A percentile compares a stretch with the other conserved stretches of the same genome.
Evolutionary conservation across 169 alveolate species (phyloP).

Genomic region (Plasmodium chabaudi): DNA sequence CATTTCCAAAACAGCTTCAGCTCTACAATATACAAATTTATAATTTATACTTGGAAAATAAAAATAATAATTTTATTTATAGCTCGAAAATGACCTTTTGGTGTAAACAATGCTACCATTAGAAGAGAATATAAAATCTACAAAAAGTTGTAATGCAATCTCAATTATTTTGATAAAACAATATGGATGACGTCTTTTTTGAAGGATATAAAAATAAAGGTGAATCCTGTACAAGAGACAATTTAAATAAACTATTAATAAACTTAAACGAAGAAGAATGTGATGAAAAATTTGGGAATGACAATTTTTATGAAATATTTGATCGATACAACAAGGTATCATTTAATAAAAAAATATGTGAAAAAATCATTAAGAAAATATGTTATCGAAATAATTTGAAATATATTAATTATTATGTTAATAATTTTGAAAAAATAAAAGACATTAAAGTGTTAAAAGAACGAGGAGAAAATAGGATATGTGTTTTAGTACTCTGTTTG

Average conservation of each 20-base stretch:
- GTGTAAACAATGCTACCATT: too few species aligned
- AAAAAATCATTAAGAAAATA: slow-evolving; percentile 49
- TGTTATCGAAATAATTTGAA: slow-evolving; percentile 59
- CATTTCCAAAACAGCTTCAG: too few species aligned
- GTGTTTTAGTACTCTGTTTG: slow-evolving; percentile 53
- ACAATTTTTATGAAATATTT: slow-evolving; percentile 11
- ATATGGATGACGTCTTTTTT: slow-evolving; percentile 4
- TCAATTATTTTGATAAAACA: not conserved
- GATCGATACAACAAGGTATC: slow-evolving; percentile 13
- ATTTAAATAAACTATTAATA: not conserved
- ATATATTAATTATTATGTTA: slow-evolving; percentile 35
- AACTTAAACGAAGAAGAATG: not conserved
- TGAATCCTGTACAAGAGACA: not conserved
- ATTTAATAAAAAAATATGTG: slow-evolving; percentile 27
- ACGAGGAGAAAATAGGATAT: slow-evolving; percentile 70
- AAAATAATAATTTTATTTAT: too few species aligned
- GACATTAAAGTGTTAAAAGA: slow-evolving; percentile 50
- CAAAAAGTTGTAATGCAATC: not conserved
- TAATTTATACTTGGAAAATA: too few species aligned
- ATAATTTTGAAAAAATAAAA: slow-evolving; percentile 72
- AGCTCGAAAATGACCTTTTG: too few species aligned
- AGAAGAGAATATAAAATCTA: not conserved
- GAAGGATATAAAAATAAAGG: not conserved
- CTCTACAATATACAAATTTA: too few species aligned
- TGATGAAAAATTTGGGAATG: slow-evolving; percentile 1